Evolutionary conservation across 768 basidiomycete genomes (phyloP).

Genomic region (Suillus variegatus): DNA sequence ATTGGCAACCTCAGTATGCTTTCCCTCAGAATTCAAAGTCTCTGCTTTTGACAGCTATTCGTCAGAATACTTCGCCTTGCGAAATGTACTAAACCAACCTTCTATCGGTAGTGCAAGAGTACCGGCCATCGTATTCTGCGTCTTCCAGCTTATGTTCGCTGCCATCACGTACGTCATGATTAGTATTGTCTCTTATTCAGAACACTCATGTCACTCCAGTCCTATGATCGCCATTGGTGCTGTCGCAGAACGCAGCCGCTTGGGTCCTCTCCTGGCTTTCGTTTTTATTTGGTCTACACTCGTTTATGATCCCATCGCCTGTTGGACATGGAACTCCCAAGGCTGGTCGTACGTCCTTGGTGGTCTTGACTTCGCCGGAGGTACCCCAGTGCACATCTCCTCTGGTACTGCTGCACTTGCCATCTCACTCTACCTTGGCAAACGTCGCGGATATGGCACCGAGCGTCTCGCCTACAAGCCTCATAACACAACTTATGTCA

Average conservation of each 20-base stretch:
- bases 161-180: conserved; percentile 68
- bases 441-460: conserved; percentile 89
- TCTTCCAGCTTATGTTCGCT: conserved; percentile 92
- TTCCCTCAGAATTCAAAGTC: neutral
- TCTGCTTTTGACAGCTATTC: conserved; percentile 4
- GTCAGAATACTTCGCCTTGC: conserved; percentile 81
- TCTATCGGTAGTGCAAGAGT: conserved; percentile 73
- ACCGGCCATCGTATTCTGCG: conserved; percentile 74
- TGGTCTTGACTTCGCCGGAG: conserved; percentile 91
- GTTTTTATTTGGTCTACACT: conserved; percentile 87
- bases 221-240: conserved; percentile 91
- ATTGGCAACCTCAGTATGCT: conserved; percentile 83
- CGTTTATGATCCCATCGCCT: conserved; percentile 93
- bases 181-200: neutral
- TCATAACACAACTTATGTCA: conserved; percentile 89
- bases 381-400: conserved; percentile 95
- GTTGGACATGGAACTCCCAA: conserved; percentile 93
- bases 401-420: conserved; percentile 92
- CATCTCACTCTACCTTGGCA: conserved; percentile 89
- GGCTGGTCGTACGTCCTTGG: conserved; percentile 78
- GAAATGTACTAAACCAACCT: conserved; percentile 71
- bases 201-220: conserved; percentile 36
- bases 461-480: conserved; percentile 91
- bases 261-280: conserved; percentile 87
- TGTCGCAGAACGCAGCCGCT: conserved; percentile 83